Conservation (phyloP, 140 eudicot species). For the Oenanthe javanica region DNA sequence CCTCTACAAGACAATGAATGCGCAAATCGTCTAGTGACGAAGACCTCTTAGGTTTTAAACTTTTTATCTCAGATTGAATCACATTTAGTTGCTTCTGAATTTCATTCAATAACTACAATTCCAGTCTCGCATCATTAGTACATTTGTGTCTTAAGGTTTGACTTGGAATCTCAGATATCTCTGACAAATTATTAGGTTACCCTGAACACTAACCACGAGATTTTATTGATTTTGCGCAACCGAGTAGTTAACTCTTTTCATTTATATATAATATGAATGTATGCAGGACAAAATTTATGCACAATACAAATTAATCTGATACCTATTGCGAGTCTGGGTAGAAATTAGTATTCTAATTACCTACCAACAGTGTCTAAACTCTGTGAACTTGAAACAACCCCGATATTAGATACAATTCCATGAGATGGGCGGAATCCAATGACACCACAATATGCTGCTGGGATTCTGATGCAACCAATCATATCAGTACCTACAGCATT, state of each 20-base stretch:
- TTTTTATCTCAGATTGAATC: constrained; percentile 53
- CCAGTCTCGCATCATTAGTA: constrained; percentile 26
- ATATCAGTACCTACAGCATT: constrained; percentile 63
- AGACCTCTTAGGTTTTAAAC: constrained; percentile 29
- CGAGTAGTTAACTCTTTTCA: too few relatives aligned
- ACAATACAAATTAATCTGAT: neutral
- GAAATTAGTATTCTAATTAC: constrained; percentile 25
- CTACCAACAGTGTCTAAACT: constrained; percentile 95
- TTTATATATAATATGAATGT: too few relatives aligned
- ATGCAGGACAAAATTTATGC: neutral
- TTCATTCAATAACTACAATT: constrained; percentile 50
- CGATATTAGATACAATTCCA: constrained; percentile 65
- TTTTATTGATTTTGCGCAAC: too few relatives aligned
- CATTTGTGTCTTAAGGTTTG: constrained; percentile 18
- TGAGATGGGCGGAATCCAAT: constrained; percentile 94
- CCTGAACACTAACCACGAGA: too few relatives aligned
- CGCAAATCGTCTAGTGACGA: constrained; percentile 30
- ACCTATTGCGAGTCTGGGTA: constrained; percentile 4
- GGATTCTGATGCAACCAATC: constrained; percentile 67
- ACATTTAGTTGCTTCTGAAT: constrained; percentile 46
- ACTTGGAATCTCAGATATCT: constrained; percentile 32
- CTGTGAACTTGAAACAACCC: constrained; percentile 76
- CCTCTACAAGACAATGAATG: constrained; percentile 57
- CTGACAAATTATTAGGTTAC: constrained; percentile 20
- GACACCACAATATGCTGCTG: constrained; percentile 84